Conservation (phyloP, 257 asterid genomes). For the Ballota nigra region DNA sequence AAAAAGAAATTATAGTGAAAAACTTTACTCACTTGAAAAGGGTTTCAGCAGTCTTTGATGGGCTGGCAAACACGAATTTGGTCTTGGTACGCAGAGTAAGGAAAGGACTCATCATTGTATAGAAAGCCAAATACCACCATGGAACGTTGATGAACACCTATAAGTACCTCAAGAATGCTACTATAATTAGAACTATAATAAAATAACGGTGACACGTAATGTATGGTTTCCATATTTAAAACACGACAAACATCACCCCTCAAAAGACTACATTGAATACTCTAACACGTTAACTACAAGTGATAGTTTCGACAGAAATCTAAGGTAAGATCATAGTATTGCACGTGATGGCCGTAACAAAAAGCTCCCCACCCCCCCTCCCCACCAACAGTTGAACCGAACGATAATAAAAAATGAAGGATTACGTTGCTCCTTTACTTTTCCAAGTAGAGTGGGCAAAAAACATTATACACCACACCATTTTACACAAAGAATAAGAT, state of each 20-base stretch:
- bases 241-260: background rate
- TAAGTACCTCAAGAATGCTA: conserved; percentile 13
- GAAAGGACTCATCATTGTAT: conserved; percentile 89
- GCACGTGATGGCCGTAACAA: background rate
- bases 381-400: background rate
- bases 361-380: background rate
- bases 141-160: conserved; percentile 95
- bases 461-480: background rate
- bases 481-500: background rate
- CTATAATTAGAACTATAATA: background rate
- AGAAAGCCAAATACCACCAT: conserved; percentile 96
- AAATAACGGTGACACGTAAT: background rate
- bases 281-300: background rate
- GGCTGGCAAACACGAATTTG: conserved; percentile 85
- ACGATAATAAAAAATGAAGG: background rate
- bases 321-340: background rate
- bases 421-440: background rate
- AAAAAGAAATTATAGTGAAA: background rate
- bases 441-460: background rate
- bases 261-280: background rate
- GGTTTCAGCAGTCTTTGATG: conserved; percentile 69
- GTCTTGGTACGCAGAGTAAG: conserved; percentile 81
- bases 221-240: background rate
- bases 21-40: conserved; percentile 67
- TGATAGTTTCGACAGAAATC: background rate